Evolutionary conservation across 1,139 yeast genomes (phyloP), one percentile per base, ranked within the genome.

Genomic region (Nematodospora anomalae): DNA sequence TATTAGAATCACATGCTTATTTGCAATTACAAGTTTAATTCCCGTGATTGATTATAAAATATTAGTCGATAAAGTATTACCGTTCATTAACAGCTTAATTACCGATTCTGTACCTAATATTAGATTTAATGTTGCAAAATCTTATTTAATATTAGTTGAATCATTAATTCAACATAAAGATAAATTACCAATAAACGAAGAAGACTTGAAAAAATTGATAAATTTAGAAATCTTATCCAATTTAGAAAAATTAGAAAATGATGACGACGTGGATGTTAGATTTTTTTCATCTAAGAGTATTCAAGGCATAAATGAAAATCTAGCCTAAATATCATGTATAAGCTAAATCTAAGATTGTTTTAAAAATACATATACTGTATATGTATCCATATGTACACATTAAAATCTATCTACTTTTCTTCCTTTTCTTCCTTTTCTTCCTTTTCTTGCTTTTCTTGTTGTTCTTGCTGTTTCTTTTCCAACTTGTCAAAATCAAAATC

Each of bases 41-140:
- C 84, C 85, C 8, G 88, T 80, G 22, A 73, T 83, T 30, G 76
- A 82, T 44, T 67, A 71, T 36, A 61, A 70, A 31, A 76, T 82
- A 34, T 74, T 86, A 26, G 68, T 77, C 36, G 73, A 73, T 33
- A 80, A 83, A 47, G 77, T 90, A 32, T 67, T 89, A 51, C 96
- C 97, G 15, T 90, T 88, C 55, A 71, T 92, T 46, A 74, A 79
- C 49, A 80, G 79, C 37, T 71, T 90, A 49, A 71, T 81, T 33
- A 71, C 71, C 36, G 98, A 92, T 63, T 75, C 80, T 4, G 97
- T 92, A 39, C 96, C 99, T 50, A 92, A 92, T 60, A 90, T 92
- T 49, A 76, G 97, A 57, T 92, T 92, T 68, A 92, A 90, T 60
- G 90, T 87, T 46, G 97, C 98, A 16, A 89, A 87, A 61, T 79